These are phyloP conservation scores for Carex kokanica DNA, from an alignment of 176 grass and related monocot species.

Conservation along the genomic window DNA sequence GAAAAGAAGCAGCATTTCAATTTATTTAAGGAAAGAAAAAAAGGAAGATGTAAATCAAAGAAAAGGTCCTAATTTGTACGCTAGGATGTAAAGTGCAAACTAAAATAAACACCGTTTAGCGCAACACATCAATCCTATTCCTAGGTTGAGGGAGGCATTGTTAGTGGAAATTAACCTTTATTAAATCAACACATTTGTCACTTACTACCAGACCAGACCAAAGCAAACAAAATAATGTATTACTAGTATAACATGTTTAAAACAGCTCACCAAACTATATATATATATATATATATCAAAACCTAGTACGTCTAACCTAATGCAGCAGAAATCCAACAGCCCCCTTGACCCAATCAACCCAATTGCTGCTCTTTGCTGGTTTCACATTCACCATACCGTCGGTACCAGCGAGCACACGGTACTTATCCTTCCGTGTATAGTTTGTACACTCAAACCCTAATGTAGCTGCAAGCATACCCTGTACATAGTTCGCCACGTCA, in stretches of 20 bases:
- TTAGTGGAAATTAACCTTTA: neutral
- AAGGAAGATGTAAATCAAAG: neutral
- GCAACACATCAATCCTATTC: neutral
- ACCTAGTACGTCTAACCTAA: constrained; percentile 19
- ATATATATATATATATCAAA: no score
- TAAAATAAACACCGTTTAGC: neutral
- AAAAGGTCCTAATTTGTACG: neutral
- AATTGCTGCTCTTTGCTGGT: constrained; percentile 25
- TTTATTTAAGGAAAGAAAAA: no score
- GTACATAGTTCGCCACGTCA: constrained; percentile 93
- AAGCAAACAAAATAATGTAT: neutral
- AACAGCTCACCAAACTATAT: constrained; percentile 2
- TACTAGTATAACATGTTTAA: neutral
- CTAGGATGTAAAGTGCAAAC: neutral
- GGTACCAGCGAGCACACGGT: constrained; percentile 77
- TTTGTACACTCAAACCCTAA: constrained; percentile 97
- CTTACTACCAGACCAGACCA: neutral
- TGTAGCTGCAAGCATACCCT: constrained; percentile 71
- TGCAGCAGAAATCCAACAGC: constrained; percentile 35
- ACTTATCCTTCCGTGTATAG: constrained; percentile 89
- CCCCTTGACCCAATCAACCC: constrained; percentile 28
- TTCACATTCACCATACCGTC: constrained; percentile 58
- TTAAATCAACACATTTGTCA: constrained; percentile 6
- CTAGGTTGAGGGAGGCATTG: neutral
- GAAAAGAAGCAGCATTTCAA: neutral